Base-by-base conservation (phyloP, 2,329 filamentous ascomycete species). In the Cercospora sp. region DNA sequence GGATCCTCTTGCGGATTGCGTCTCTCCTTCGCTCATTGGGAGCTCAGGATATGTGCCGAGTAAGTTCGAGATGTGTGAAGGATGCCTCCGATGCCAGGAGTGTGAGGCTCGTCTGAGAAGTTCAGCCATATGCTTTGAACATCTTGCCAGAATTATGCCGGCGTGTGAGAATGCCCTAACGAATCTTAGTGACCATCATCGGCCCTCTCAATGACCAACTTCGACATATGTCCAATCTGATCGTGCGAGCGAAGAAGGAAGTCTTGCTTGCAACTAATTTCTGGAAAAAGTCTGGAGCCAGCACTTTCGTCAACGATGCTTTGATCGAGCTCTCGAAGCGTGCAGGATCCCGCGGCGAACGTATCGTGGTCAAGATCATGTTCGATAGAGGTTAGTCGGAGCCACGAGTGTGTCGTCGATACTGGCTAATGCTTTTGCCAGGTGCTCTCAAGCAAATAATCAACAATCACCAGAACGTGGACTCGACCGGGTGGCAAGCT, bases 201-300 rank as follows among this genome's bases (percentile, higher is more conserved):
- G 89, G 87, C 0, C 86, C 86, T 72, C 84, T 91, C 23, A 88
- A 89, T 0, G 91, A 94, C 75, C 87, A 93, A 30, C 87, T 87
- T 68, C 84, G 90, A 1, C 91, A 94, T 77, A 90, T 92, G 79
- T 87, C 90, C 1, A 93, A 94, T 72, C 81, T 92, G 20, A 94
- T 94, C 36, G 90, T 86, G 2, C 84, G 89, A 3, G 91, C 91
- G 0, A 84, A 92, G 73, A 85, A 85, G 36, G 91, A 94, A 73
- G 87, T 94, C 0, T 88, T 91, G 65, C 81, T 94, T 9, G 89
- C 89, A 0, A 94, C 91, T 0, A 93, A 92, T 73, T 92, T 88
- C 74, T 93, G 91, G 91, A 86, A 89, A 68, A 84, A 88, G 51
- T 90, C 90, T 0, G 83, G 89, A 8, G 90, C 91, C 0, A 89